Evolutionary conservation across 768 basidiomycete species (phyloP).

Genomic region (Cystofilobasidium bisporidii): DNA sequence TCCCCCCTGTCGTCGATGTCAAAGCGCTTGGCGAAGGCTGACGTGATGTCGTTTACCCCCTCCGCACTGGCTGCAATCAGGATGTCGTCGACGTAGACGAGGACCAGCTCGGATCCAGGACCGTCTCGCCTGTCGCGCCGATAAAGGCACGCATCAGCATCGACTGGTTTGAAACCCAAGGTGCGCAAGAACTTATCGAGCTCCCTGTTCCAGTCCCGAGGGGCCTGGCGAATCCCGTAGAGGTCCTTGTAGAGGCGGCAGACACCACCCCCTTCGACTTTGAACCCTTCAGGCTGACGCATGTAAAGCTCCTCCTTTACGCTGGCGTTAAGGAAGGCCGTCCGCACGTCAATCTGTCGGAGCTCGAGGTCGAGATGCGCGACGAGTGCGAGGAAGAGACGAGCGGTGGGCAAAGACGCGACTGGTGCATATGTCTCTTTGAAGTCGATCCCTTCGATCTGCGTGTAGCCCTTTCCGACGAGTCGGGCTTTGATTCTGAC

Average conservation of each 20-base stretch:
- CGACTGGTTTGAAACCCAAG: not conserved
- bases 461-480: too few species aligned
- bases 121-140: not conserved
- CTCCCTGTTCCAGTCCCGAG: not conserved
- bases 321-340: not conserved
- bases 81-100: conserved; percentile 10
- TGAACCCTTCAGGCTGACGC: not conserved
- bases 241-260: not conserved
- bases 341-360: not conserved
- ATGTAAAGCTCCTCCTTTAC: not conserved
- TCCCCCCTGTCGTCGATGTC: not conserved
- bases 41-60: not conserved
- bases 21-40: not conserved
- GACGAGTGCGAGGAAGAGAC: not conserved
- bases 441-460: too few species aligned
- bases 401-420: too few species aligned
- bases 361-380: not conserved
- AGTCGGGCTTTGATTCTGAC: too few species aligned
- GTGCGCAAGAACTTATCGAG: not conserved
- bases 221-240: not conserved
- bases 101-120: not conserved
- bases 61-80: not conserved
- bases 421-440: too few species aligned
- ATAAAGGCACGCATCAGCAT: not conserved
- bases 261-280: not conserved